A percentile compares a stretch with the other conserved stretches of the same genome.
phyloP scores from a whole-genome alignment of 225 moss, liverwort and hornwort genomes.

The Lunularia cruciata region DNA sequence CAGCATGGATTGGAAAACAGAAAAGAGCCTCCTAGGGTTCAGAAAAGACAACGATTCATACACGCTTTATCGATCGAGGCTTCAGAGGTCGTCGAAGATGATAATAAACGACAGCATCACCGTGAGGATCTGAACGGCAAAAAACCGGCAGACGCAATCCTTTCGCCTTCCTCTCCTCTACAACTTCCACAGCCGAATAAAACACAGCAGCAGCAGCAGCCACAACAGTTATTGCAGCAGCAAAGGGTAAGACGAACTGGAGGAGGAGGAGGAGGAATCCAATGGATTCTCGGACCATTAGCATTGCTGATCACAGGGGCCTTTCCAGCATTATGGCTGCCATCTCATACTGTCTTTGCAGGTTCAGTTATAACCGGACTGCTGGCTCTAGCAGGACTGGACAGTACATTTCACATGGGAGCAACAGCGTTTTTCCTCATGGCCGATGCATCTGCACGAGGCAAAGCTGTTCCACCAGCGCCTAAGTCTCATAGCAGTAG shows the following conservation, averaged over 20 bases:
- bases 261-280: conserved; percentile 29
- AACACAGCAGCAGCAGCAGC: not conserved
- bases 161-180: not conserved
- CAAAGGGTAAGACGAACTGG: conserved; percentile 4
- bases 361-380: conserved; percentile 41
- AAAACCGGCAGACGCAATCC: not conserved
- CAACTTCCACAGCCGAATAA: conserved; percentile 4
- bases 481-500: not conserved
- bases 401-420: conserved; percentile 49
- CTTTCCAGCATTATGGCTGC: conserved; percentile 44
- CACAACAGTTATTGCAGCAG: conserved; percentile 5
- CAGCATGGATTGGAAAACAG: not conserved
- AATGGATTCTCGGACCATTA: conserved; percentile 45
- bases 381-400: conserved; percentile 42
- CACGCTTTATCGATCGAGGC: not conserved
- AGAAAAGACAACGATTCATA: not conserved
- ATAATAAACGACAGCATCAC: not conserved
- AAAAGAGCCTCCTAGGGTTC: not conserved
- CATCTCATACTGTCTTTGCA: conserved; percentile 34
- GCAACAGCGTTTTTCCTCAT: conserved; percentile 48
- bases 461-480: not conserved
- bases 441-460: conserved; percentile 39
- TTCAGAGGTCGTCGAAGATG: conserved; percentile 3
- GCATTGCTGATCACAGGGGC: conserved; percentile 48
- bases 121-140: not conserved